These are phyloP conservation scores for Hypoxylon lienhwacheense DNA, from an alignment of 495 filamentous ascomycete species.

Conservation along the genomic window DNA sequence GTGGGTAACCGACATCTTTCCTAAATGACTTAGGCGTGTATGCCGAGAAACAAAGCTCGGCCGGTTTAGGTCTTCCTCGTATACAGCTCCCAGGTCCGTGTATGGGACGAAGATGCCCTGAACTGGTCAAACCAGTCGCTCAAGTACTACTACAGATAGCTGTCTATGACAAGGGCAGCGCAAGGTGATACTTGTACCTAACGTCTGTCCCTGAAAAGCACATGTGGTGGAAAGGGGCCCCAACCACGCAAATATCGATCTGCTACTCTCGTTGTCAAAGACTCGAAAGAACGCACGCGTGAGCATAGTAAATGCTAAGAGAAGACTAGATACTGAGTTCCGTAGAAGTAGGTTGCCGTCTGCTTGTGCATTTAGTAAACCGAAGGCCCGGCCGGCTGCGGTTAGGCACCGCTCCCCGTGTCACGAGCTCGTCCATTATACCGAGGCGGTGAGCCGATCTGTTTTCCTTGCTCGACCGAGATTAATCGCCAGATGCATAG, in stretches of 20 bases:
- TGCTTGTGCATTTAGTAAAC: background rate
- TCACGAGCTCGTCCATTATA: conserved; percentile 3
- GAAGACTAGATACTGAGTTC: background rate
- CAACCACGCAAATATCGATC: background rate
- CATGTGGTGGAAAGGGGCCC: too few relatives aligned
- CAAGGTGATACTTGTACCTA: background rate
- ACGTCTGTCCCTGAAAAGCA: too few relatives aligned
- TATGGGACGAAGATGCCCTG: background rate
- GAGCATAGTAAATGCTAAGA: background rate
- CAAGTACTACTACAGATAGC: conserved; percentile 1
- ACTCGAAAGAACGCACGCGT: too few relatives aligned
- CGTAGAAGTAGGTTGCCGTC: conserved; percentile 1
- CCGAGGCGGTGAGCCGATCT: conserved; percentile 11
- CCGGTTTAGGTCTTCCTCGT: background rate
- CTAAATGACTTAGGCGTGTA: background rate
- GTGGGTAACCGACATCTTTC: conserved; percentile 13
- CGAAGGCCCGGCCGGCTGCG: conserved; percentile 4
- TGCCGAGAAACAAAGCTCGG: background rate
- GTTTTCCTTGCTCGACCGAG: conserved; percentile 2
- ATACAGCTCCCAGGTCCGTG: background rate
- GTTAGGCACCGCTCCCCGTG: conserved; percentile 1
- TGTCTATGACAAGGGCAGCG: background rate
- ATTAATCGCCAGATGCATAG: too few relatives aligned
- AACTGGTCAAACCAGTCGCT: background rate
- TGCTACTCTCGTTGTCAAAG: background rate